Percentiles rank a stretch among this genome's conserved stretches.
phyloP scores from a whole-genome alignment of 2,329 filamentous ascomycete species.

The Aspergillus vadensis region DNA sequence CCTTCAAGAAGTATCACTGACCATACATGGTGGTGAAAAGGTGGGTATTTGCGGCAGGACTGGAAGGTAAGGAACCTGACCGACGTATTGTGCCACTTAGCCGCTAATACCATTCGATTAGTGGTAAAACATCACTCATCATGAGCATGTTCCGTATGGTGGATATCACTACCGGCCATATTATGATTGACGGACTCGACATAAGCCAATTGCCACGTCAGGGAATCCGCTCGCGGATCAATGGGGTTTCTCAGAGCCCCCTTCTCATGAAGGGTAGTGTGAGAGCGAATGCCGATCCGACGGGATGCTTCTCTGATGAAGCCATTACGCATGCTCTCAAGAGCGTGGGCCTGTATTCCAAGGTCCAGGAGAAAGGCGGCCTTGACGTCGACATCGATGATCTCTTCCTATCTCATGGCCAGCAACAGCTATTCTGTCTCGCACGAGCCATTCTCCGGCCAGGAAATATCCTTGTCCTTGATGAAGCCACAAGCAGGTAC shows the following conservation, averaged over 20 bases:
- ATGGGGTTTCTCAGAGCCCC: constrained; percentile 48
- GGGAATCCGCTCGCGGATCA: constrained; percentile 45
- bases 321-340: constrained; percentile 41
- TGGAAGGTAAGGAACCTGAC: constrained; percentile 33
- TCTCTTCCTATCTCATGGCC: constrained; percentile 58
- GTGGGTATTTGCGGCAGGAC: constrained; percentile 46
- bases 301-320: constrained; percentile 31
- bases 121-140: constrained; percentile 48
- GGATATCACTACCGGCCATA: constrained; percentile 41
- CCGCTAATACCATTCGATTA: constrained; percentile 17
- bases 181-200: constrained; percentile 48
- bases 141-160: constrained; percentile 48
- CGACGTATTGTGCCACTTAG: constrained; percentile 5
- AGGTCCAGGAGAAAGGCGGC: constrained; percentile 42
- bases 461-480: constrained; percentile 48
- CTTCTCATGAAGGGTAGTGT: constrained; percentile 46
- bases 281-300: constrained; percentile 44
- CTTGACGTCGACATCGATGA: constrained; percentile 50
- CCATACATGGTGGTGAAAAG: constrained; percentile 46
- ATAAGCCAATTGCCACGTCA: constrained; percentile 42
- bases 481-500: constrained; percentile 39
- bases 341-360: constrained; percentile 40
- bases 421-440: constrained; percentile 66
- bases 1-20: constrained; percentile 50
- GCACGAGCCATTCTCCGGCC: constrained; percentile 59